A percentile compares a stretch with the other conserved stretches of the same genome.
Evolutionary conservation across 2,329 filamentous ascomycete species (phyloP).

Genomic region (Ophiosphaerella narmari): DNA sequence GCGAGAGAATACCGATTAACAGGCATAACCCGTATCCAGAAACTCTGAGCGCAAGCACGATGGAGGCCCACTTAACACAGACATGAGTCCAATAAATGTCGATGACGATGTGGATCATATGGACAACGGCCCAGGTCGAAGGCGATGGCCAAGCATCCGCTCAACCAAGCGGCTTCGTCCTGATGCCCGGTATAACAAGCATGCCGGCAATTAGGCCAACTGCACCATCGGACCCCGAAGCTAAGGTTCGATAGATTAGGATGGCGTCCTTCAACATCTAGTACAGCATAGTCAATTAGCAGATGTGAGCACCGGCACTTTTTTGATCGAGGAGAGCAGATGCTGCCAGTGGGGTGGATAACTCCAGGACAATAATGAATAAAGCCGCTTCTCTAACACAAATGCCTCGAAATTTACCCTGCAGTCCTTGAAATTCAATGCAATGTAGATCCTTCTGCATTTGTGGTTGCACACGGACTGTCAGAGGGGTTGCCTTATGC

Average conservation of each 20-base stretch:
- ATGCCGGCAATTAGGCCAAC: constrained; percentile 2
- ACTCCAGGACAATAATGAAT: not conserved
- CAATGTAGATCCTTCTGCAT: constrained; percentile 1
- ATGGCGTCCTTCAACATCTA: not conserved
- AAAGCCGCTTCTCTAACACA: too few relatives aligned
- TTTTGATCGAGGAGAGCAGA: not conserved
- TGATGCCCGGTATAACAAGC: not conserved
- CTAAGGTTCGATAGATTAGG: not conserved
- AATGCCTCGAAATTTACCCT: not conserved
- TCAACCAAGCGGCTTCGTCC: not conserved
- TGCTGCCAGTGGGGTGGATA: not conserved
- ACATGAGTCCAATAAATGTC: too few relatives aligned
- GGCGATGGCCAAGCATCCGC: not conserved
- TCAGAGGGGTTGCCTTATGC: not conserved
- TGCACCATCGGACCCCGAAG: constrained; percentile 2
- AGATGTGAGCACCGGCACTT: not conserved
- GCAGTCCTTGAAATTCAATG: not conserved
- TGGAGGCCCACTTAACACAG: too few relatives aligned
- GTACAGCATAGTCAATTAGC: not conserved
- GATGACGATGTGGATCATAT: too few relatives aligned
- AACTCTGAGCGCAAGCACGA: too few relatives aligned
- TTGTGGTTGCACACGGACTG: not conserved
- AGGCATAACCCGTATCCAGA: too few relatives aligned
- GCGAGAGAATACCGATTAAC: not conserved
- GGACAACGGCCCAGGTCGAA: too few relatives aligned